Base-by-base conservation (phyloP, 2,329 filamentous ascomycete genomes). In the Aureobasidium sp. region DNA sequence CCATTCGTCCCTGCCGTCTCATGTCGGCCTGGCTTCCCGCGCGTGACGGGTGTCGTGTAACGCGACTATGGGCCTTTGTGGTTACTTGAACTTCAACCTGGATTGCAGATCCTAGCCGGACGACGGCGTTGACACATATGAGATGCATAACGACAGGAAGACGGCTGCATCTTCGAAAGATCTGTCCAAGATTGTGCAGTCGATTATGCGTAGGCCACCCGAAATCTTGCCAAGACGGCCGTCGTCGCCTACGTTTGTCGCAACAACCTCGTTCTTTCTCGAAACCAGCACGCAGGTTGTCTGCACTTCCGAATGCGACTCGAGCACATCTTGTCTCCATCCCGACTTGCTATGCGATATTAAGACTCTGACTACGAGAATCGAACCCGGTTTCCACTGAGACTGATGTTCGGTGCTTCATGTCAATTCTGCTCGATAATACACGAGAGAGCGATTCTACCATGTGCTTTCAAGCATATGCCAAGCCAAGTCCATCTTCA, bases 61-160 rank as follows among this genome's bases (percentile, higher is more conserved):
- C 56, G 35, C 45, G 44, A 59, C 22, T 22, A 59, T 17, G 6
- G 44, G 27, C 56, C 56, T 33, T 44, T 59, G 56, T 22, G 31
- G 7, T 22, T 59, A 40, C 56, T 49, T 59, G 31, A 22, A 33
- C 31, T 11, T 49, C 44, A 49, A 49, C 56, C 56, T 48, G 56
- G 56, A 27, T 58, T 48, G 44, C 44, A 59, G 56, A 49, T 59
- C 17, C 33, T 45, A 49, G 44, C 39, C 56, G 56, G 56, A 59
- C 56, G 44, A 40, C 56, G 33, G 22, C 56, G 44, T 48, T 49
- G 44, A 59, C 22, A 35, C 44, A 40, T 40, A 31, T 39, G 56
- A 19, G 33, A 4, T 49, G 56, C 56, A 59, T 44, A 47, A 27
- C 40, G 56, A 59, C 44, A 59, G 44, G 44, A 39, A 47, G 42